Percentiles rank a stretch among this genome's conserved stretches.
Evolutionary conservation across 176 grass and related monocot species (phyloP).

Genomic region (Ampelocalamus luodianensis): DNA sequence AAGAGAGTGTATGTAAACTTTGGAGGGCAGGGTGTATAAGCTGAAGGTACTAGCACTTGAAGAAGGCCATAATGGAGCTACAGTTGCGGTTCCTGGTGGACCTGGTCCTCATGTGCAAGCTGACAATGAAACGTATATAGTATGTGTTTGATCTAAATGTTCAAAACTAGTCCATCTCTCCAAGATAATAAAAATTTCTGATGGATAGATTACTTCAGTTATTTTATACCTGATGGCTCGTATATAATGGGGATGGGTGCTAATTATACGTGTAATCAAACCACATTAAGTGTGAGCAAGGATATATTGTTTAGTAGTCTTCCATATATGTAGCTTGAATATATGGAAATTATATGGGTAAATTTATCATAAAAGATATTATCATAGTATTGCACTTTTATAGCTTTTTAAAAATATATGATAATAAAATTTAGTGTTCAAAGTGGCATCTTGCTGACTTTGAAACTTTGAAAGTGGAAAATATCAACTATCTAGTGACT

Average conservation of each 20-base stretch:
- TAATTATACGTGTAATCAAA: not conserved
- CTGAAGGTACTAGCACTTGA: constrained; percentile 44
- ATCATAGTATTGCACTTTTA: not conserved
- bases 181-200: not conserved
- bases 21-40: constrained; percentile 43
- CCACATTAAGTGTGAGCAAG: not conserved
- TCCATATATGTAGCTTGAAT: not conserved
- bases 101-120: constrained; percentile 36
- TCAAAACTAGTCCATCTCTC: not conserved
- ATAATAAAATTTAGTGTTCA: not conserved
- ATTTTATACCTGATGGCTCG: not conserved
- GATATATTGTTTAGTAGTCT: not conserved
- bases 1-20: constrained; percentile 30
- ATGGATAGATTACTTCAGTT: not conserved
- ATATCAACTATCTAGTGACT: not conserved
- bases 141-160: constrained; percentile 21
- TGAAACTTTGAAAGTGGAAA: not conserved
- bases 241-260: not conserved
- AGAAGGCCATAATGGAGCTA: constrained; percentile 46
- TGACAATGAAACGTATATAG: constrained; percentile 41
- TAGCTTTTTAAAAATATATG: not conserved
- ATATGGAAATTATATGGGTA: not conserved
- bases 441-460: not conserved
- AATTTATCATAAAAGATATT: not conserved
- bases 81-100: constrained; percentile 46